Evolutionary conservation across 768 basidiomycete genomes (phyloP), one percentile per base, ranked within the genome.

Genomic region (Lactifluus hygrophoroides): DNA sequence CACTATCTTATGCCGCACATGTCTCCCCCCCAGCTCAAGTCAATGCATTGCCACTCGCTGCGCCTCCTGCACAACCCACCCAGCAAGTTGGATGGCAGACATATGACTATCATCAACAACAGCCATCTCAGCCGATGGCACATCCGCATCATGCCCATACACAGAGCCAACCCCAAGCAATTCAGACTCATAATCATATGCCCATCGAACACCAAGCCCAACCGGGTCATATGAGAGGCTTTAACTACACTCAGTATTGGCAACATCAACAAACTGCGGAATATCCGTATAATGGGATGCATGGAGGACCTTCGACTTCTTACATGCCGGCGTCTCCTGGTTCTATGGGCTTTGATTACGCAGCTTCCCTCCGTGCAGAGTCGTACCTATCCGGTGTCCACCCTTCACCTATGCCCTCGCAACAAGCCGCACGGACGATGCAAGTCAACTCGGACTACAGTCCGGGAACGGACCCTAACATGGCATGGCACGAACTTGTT

Each of bases 21-120:
- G 73, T 75, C 17, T 72, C 76, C n/a, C 76, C 78, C 2, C 77
- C 80, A n/a, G 72, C 75, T 28, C 73, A 42, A 64, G 57, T 23
- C 42, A 58, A 54, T 55, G 63, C 52, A 28, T 5, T 62, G 46
- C 38, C 60, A 13, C 28, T 50, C 8, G 16, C 52, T 45, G 42
- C 34, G 23, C 28, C 30, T 16, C n/a, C 40, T 37, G 45, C 28
- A 11, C 62, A 52, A 17, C 23, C 54, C 17, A 51, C 5, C 38
- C 54, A 45, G 25, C 45, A 43, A n/a, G 25, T 46, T 32, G 32
- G 46, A 17, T 55, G 54, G 54, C 59, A 48, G 42, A 44, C 30
- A 37, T 40, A 48, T 46, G 54, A 62, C n/a, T 62, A 51, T 30
- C 45, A 51, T 2, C 61, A 56, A 6, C 50, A 53, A 21, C 51